Percentiles rank a stretch among this genome's conserved stretches.
Evolutionary conservation across 345 rosid genomes (phyloP).

Genomic region (Linum trigynum): DNA sequence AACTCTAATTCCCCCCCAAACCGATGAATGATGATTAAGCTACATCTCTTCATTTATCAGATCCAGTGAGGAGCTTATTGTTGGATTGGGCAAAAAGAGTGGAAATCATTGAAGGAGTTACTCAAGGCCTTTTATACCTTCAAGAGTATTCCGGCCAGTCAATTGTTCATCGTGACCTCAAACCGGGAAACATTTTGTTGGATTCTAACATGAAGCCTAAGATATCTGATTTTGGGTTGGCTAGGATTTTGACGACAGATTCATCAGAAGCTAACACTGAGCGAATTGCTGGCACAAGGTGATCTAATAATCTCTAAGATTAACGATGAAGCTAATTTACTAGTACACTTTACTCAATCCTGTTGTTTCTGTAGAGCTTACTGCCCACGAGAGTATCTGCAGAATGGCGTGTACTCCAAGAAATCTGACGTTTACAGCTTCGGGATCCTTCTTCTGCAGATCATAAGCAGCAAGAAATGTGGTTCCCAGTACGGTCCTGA

Average conservation of each 20-base stretch:
- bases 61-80: constrained; percentile 19
- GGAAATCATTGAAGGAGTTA: constrained; percentile 15
- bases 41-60: neutral
- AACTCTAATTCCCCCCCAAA: no score
- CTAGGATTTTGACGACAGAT: neutral
- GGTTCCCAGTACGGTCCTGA: neutral
- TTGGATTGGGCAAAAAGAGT: constrained; percentile 22
- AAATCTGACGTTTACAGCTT: neutral
- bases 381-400: neutral
- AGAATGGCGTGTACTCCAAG: neutral
- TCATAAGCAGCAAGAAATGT: no score
- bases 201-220: neutral
- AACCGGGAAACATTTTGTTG: neutral
- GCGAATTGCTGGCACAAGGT: neutral
- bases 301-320: neutral
- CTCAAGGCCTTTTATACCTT: no score
- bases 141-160: neutral
- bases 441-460: neutral
- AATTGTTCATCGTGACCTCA: neutral
- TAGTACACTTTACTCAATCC: no score
- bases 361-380: neutral
- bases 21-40: neutral
- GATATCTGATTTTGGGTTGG: neutral
- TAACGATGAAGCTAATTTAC: neutral
- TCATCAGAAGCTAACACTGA: neutral